Evolutionary conservation across 352 stramenopile species (phyloP).

Genomic region (Phytopythium ostracodes): DNA sequence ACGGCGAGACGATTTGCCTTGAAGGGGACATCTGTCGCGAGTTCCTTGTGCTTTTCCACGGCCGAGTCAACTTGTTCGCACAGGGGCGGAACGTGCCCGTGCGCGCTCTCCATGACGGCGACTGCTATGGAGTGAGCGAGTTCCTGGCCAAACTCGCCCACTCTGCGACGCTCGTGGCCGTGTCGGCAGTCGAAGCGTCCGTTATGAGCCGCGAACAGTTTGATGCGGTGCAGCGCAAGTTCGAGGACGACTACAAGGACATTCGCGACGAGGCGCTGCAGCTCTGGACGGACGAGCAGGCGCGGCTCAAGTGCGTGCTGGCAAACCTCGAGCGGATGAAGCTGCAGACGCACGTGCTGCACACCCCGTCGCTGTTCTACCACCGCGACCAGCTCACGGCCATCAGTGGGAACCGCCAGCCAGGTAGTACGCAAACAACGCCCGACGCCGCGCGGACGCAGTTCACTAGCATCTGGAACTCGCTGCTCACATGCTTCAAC

Average conservation of each 20-base stretch:
- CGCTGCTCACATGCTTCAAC: slow-evolving; percentile 48
- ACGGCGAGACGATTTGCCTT: slow-evolving; percentile 62
- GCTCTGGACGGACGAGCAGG: slow-evolving; percentile 37
- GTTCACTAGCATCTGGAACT: slow-evolving; percentile 39
- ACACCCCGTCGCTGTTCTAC: slow-evolving; percentile 49
- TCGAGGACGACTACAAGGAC: slow-evolving; percentile 45
- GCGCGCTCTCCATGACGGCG: slow-evolving; percentile 49
- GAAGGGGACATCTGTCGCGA: slow-evolving; percentile 69
- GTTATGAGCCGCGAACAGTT: slow-evolving; percentile 78
- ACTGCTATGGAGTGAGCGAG: slow-evolving; percentile 67
- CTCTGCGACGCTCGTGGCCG: slow-evolving; percentile 40
- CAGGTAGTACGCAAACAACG: not conserved
- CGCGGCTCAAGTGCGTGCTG: slow-evolving; percentile 22
- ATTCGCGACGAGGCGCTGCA: slow-evolving; percentile 44
- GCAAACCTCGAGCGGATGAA: slow-evolving; percentile 51
- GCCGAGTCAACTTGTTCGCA: slow-evolving; percentile 65
- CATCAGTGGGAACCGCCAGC: not conserved
- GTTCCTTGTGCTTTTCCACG: slow-evolving; percentile 60
- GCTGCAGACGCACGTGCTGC: slow-evolving; percentile 46
- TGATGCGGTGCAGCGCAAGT: slow-evolving; percentile 57
- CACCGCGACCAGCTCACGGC: slow-evolving; percentile 26
- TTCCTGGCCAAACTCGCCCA: slow-evolving; percentile 53
- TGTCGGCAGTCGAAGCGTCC: slow-evolving; percentile 49
- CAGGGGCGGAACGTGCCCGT: slow-evolving; percentile 40
- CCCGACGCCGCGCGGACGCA: slow-evolving; percentile 17